A percentile compares a stretch with the other conserved stretches of the same genome.
phyloP scores from a whole-genome alignment of 73 alveolate species.

The Tetrahymena malaccensis region DNA sequence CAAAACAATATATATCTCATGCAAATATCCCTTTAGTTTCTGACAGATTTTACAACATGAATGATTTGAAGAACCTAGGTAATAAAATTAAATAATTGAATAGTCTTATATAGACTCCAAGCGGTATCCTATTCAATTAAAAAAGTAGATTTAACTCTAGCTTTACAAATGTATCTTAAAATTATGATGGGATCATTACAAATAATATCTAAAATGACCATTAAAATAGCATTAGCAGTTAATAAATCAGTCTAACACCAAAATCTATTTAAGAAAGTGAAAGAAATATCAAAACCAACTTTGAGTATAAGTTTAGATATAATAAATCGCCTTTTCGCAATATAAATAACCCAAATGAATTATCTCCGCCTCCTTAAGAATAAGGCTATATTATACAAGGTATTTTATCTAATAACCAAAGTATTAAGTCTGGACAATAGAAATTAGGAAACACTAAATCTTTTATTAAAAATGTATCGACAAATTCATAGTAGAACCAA shows the following conservation, averaged over 20 bases:
- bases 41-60: not conserved
- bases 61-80: not conserved
- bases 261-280: not conserved
- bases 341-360: not conserved
- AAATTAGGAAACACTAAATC: not conserved
- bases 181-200: not conserved
- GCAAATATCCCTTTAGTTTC: not conserved
- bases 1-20: not conserved
- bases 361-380: not conserved
- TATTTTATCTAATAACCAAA: not conserved
- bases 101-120: not conserved
- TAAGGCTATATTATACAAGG: not conserved
- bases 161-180: not conserved
- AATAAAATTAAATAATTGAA: not conserved
- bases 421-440: not conserved
- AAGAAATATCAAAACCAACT: not conserved
- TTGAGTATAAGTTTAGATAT: not conserved
- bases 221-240: not conserved
- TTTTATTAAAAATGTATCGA: not conserved
- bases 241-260: not conserved
- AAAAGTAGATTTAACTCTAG: not conserved
- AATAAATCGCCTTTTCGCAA: not conserved
- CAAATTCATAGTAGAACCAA: not conserved
- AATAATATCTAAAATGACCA: not conserved
- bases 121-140: not conserved